A percentile compares a stretch with the other conserved stretches of the same genome.
Evolutionary conservation across 202 grass and related monocot species (phyloP).

Genomic region (Digitaria exilis): DNA sequence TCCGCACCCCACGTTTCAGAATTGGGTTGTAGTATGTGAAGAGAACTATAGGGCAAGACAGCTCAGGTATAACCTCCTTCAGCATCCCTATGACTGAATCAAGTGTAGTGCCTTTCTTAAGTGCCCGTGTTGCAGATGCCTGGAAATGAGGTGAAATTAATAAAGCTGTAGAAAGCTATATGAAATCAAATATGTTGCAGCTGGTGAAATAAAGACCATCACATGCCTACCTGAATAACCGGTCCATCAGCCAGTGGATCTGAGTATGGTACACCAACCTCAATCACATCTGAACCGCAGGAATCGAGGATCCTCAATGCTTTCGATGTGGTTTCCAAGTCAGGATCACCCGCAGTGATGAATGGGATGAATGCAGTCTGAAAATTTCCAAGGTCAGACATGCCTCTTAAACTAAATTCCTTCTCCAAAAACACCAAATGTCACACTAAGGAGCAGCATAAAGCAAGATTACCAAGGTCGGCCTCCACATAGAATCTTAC

Average conservation of each 20-base stretch:
- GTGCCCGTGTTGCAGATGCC: conserved; percentile 55
- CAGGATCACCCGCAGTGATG: conserved; percentile 63
- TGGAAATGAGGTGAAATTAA: not conserved
- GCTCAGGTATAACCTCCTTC: conserved; percentile 45
- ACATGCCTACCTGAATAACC: conserved; percentile 55
- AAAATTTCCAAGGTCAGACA: not conserved
- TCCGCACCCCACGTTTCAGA: conserved; percentile 15
- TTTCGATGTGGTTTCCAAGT: conserved; percentile 54
- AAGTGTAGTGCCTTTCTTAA: conserved; percentile 43
- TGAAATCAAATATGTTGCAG: not conserved
- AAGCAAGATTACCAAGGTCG: not conserved
- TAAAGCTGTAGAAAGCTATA: not conserved
- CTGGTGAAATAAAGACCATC: not conserved
- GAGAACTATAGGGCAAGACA: conserved; percentile 65
- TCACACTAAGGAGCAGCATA: not conserved
- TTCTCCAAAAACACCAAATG: not conserved
- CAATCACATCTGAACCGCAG: conserved; percentile 58
- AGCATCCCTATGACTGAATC: conserved; percentile 54
- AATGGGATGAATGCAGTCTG: conserved; percentile 68
- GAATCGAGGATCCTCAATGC: conserved; percentile 51
- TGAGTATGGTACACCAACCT: conserved; percentile 60
- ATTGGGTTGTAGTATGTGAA: conserved; percentile 71
- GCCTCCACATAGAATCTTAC: not conserved
- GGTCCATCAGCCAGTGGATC: conserved; percentile 62
- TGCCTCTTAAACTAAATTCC: not conserved